Percentiles rank a stretch among this genome's conserved stretches.
Conservation (phyloP, 305 asterid genomes). For the Fraxinus sp. region DNA sequence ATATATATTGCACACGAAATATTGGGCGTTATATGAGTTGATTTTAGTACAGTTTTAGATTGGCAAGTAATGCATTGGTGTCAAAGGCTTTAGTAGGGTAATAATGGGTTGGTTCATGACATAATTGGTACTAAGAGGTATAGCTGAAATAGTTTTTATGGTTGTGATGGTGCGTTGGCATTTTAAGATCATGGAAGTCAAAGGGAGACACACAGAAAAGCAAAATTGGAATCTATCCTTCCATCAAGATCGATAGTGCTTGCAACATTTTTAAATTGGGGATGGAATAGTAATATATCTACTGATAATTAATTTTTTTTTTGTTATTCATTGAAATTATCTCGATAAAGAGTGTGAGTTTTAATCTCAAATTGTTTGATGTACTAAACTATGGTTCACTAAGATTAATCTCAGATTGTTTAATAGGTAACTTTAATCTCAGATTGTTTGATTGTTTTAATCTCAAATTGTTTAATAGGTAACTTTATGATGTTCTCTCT, state of each 20-base stretch:
- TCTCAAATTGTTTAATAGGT: slow-evolving; percentile 46
- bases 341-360: background rate
- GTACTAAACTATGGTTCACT: background rate
- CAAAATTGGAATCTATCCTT: background rate
- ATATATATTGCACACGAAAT: background rate
- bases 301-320: background rate
- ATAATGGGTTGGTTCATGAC: too few species aligned
- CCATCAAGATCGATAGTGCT: background rate
- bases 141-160: background rate
- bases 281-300: background rate
- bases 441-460: too few species aligned
- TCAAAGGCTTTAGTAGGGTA: background rate
- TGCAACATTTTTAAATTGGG: background rate
- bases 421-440: too few species aligned
- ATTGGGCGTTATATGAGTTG: background rate
- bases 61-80: background rate
- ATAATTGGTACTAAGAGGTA: too few species aligned
- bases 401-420: background rate
- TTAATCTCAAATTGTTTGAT: background rate
- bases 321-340: background rate
- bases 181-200: background rate
- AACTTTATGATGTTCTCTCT: slow-evolving; percentile 26
- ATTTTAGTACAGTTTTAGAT: background rate
- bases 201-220: background rate
- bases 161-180: background rate